Evolutionary conservation across 2,329 filamentous ascomycete species (phyloP).

Genomic region (Neonectria faginata): DNA sequence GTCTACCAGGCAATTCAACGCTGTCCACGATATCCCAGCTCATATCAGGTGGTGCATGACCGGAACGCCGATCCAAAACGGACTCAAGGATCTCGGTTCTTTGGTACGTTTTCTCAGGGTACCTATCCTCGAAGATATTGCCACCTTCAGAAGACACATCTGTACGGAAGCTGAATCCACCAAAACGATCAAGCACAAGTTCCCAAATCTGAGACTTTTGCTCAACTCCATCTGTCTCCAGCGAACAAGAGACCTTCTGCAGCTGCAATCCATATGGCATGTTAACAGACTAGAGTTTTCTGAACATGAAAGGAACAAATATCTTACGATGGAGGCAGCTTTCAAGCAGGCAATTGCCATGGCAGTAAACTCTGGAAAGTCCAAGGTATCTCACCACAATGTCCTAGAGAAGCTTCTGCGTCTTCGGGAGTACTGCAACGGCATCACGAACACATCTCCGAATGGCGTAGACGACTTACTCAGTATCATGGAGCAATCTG

Average conservation of each 20-base stretch:
- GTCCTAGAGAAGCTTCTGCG: not conserved
- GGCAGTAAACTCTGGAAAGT: not conserved
- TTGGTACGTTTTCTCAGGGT: not conserved
- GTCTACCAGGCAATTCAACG: not conserved
- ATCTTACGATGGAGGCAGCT: not conserved
- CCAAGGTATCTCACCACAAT: not conserved
- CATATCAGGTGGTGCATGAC: constrained; percentile 4
- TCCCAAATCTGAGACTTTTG: not conserved
- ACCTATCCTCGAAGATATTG: not conserved
- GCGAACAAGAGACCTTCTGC: not conserved
- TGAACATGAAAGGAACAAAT: not conserved
- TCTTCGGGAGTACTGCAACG: not conserved
- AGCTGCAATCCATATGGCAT: not conserved
- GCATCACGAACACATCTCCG: not conserved
- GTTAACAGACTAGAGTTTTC: not conserved
- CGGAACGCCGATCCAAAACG: constrained; percentile 1
- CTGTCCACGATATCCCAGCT: not conserved
- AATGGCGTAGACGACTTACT: not conserved
- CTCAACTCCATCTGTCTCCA: not conserved
- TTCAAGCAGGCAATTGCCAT: not conserved
- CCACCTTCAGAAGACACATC: not conserved
- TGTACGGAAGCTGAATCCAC: not conserved
- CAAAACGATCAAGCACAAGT: not conserved
- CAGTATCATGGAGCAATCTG: not conserved
- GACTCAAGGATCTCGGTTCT: not conserved